Evolutionary conservation across 106 monocot genomes (phyloP), one percentile per base, ranked within the genome.

Genomic region (Amphibolis antarctica): DNA sequence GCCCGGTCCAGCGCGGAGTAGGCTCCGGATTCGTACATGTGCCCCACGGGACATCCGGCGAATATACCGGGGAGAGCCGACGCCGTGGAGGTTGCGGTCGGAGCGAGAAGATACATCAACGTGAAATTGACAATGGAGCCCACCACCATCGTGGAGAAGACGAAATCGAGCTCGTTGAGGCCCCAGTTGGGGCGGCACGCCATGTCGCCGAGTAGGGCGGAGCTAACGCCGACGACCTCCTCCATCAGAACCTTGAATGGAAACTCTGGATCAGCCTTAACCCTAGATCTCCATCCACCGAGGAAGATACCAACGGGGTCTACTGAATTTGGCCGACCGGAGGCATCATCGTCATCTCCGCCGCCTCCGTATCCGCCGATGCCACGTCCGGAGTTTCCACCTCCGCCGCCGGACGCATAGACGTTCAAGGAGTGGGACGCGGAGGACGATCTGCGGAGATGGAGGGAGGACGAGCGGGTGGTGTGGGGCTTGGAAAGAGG

Each of bases 161-260:
- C 89, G 63, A 89, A 89, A 66, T 89, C 89, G 66, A 89, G 85
- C 78, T 89, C 85, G 75, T 82, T 75, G 14, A 89, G 80, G 17
- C 89, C 89, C 64, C 85, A 89, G 69, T 89, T 85, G 27, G 89
- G 89, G 49, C 89, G 79, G 52, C 77, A 78, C 18, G 85, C 82
- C 89, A 89, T 89, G 80, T 89, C 89, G 17, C 89, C 89, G 29
- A 79, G 72, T 1, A 82, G 85, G 55, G 82, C 82, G 11, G 85
- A 68, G 65, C 69, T 82, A 15, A 85, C 89, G n/a, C 85, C 89
- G 45, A 85, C 89, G 17, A 89, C 31, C 70, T 85, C 82, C 65
- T 89, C 89, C 89, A 89, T 89, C 27, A 89, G 75, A 11, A 89
- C 85, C 69, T 89, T 88, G 84, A 88, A 88, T 0, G 84, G 84